A percentile compares a stretch with the other conserved stretches of the same genome.
Evolutionary conservation across 2,329 filamentous ascomycete species (phyloP).

Genomic region (Cordyceps pruinosa): DNA sequence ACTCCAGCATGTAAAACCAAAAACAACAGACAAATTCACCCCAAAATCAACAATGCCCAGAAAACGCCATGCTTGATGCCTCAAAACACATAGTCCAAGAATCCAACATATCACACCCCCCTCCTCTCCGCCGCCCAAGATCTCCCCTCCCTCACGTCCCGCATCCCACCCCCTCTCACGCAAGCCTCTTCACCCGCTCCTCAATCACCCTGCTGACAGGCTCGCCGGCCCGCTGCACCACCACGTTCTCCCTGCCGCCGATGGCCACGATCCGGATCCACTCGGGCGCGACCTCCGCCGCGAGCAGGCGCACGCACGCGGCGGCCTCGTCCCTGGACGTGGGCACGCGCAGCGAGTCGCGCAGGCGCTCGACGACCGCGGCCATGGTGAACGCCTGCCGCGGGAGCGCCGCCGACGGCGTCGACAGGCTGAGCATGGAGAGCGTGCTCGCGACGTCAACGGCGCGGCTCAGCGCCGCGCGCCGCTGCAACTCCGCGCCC

Average conservation of each 20-base stretch:
- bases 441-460: conserved; percentile 63
- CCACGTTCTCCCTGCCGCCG: conserved; percentile 49
- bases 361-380: conserved; percentile 56
- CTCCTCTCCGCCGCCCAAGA: not conserved
- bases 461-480: conserved; percentile 58
- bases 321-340: conserved; percentile 47
- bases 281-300: conserved; percentile 47
- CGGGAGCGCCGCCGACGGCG: conserved; percentile 39
- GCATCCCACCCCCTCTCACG: conserved; percentile 17
- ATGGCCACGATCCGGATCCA: conserved; percentile 49
- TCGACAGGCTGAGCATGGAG: conserved; percentile 56
- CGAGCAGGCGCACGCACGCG: conserved; percentile 44
- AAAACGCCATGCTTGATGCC: conserved; percentile 10
- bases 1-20: not conserved
- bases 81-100: not conserved
- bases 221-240: conserved; percentile 42
- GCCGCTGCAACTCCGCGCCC: conserved; percentile 50
- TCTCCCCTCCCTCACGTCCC: no score
- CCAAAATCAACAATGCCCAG: not conserved
- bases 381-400: conserved; percentile 60
- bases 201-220: conserved; percentile 31
- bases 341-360: conserved; percentile 56
- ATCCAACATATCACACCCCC: conserved; percentile 2
- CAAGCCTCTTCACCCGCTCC: conserved; percentile 30
- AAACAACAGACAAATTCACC: no score